Evolutionary conservation across 805 yeast genomes (phyloP), one percentile per base, ranked within the genome.

Genomic region (Brettanomyces anomalus): DNA sequence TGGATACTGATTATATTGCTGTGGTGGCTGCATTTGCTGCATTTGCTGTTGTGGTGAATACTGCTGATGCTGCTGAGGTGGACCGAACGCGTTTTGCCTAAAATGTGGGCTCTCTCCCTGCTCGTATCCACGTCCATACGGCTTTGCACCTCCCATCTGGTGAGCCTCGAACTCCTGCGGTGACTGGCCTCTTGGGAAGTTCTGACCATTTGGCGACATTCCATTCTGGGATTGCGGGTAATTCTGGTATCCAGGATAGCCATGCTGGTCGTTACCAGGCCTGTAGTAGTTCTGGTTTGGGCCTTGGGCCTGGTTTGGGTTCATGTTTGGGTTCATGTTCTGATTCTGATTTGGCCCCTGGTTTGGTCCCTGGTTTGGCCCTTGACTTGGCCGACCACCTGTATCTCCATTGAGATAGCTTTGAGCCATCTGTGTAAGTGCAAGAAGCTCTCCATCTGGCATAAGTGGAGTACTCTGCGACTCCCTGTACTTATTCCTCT

Each of bases 191-290:
- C 28, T 24, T 11, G 28, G 10, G 28, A 24, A 24, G 31, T 50
- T 64, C 30, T 58, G 48, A 3, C 66, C 66, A 45, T 61, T 66
- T 8, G 62, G 49, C 4, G 66, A 64, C 24, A 59, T 49, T 8
- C 63, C 63, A 39, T 58, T 63, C 11, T 65, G 65, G 21, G 56
- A 49, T 14, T 51, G 52, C 42, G 59, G 65, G 17, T 53, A 52
- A 13, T 7, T 7, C 10, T 24, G 28, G 28, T 7, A 33, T 7
- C 35, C 35, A 11, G 6, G 35, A 10, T 7, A 33, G 35, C 35
- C 35, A 11, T 33, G 35, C 13, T 7, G 35, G 3, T 16, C 19
- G 10, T 33, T 24, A 7, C 10, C 28, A 24, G 28, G 28, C 28
- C 28, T 7, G 28, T 7, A 24, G 28, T 7, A 18, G 26, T 35